Evolutionary conservation across 2,329 filamentous ascomycete genomes (phyloP).

Genomic region (Pyricularia sp.): DNA sequence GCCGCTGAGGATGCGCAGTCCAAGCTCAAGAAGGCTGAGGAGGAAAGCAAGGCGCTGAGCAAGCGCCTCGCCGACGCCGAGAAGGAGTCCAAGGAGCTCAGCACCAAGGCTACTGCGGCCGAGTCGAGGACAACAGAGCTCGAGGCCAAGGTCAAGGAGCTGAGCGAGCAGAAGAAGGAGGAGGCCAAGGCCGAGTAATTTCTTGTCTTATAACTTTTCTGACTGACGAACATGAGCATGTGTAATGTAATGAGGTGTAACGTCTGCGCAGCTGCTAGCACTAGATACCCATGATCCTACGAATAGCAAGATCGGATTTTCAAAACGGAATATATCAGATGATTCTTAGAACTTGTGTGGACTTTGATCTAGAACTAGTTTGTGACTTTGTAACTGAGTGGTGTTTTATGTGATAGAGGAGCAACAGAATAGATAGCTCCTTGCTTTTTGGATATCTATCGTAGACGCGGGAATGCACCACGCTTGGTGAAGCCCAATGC

Average conservation of each 20-base stretch:
- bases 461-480: not conserved
- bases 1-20: not conserved
- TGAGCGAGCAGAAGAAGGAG: conserved; percentile 1
- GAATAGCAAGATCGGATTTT: conserved; percentile 1
- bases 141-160: conserved; percentile 4
- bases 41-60: conserved; percentile 2
- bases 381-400: not conserved
- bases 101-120: not conserved
- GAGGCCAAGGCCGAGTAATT: conserved; percentile 4
- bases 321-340: not conserved
- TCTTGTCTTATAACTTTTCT: not conserved
- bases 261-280: conserved; percentile 5
- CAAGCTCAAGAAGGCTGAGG: conserved; percentile 5
- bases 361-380: not conserved
- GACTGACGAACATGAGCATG: conserved; percentile 3
- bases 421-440: not conserved
- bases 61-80: not conserved
- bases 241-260: conserved; percentile 6
- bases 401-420: not conserved
- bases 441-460: not conserved
- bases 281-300: conserved; percentile 6
- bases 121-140: conserved; percentile 4
- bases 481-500: conserved; percentile 18
- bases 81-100: conserved; percentile 2
- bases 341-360: not conserved